Percentiles rank a stretch among this genome's conserved stretches.
These are phyloP conservation scores for Polygonum maritimum DNA, from an alignment of 148 eudicot species.

Conservation along the genomic window DNA sequence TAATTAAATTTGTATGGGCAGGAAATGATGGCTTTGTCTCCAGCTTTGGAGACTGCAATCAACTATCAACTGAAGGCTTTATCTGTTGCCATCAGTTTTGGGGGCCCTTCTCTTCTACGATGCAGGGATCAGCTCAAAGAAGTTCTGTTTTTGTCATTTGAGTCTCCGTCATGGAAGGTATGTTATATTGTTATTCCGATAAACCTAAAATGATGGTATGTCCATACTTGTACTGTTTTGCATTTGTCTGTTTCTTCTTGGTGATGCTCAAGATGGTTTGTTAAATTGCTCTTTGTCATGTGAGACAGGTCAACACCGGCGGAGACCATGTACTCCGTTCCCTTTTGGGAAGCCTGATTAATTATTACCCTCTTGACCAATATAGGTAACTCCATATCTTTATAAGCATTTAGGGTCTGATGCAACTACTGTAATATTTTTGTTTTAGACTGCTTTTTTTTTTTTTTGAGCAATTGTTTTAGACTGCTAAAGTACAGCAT, in stretches of 20 bases:
- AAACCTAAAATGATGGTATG: not conserved
- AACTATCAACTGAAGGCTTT: constrained; percentile 83
- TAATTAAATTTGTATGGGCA: constrained; percentile 18
- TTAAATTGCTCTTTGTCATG: constrained; percentile 7
- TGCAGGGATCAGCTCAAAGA: constrained; percentile 69
- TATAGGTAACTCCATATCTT: constrained; percentile 52
- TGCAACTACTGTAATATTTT: not conserved
- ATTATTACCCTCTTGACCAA: constrained; percentile 86
- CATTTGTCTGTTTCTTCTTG: not conserved
- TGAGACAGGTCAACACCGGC: constrained; percentile 83
- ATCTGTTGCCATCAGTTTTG: constrained; percentile 86
- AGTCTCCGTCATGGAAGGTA: constrained; percentile 99
- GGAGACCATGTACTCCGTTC: constrained; percentile 93
- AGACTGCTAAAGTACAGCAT: not conserved
- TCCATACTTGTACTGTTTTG: no score
- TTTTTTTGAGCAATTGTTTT: no score
- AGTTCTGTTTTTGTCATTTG: constrained; percentile 69
- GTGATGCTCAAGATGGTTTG: not conserved
- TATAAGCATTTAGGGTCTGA: not conserved
- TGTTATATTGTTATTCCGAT: constrained; percentile 10
- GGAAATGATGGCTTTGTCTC: constrained; percentile 72
- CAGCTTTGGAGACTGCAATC: constrained; percentile 85
- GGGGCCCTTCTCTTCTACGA: constrained; percentile 66
- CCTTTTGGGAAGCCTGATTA: constrained; percentile 84
- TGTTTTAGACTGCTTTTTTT: not conserved